These are phyloP conservation scores for Phaffia australis DNA, from an alignment of 768 basidiomycete species.

Conservation along the genomic window DNA sequence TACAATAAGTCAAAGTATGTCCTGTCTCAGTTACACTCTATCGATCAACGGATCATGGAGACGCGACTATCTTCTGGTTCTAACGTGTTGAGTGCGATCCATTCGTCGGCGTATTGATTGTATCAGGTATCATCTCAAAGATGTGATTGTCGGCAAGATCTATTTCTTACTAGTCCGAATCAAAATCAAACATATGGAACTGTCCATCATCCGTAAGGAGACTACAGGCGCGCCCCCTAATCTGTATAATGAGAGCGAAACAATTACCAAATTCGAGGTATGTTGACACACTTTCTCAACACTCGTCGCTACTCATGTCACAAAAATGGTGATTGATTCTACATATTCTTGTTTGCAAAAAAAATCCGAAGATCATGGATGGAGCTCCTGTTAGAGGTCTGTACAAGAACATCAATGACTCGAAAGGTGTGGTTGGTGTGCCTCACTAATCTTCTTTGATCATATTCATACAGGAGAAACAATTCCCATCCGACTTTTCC, in stretches of 20 bases:
- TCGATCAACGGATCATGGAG: neutral
- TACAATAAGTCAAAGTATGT: conserved; percentile 98
- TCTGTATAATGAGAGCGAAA: conserved; percentile 97
- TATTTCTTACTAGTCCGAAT: conserved; percentile 97
- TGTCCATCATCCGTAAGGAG: conserved; percentile 93
- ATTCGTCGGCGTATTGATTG: neutral
- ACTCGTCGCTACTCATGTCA: neutral
- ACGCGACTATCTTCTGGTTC: neutral
- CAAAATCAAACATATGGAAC: conserved; percentile 98
- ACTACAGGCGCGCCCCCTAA: conserved; percentile 97
- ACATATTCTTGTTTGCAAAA: neutral
- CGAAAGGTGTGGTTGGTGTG: no score
- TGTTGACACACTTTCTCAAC: neutral
- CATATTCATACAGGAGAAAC: conserved; percentile 75
- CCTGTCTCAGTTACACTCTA: neutral
- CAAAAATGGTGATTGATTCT: neutral
- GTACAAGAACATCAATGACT: conserved; percentile 8
- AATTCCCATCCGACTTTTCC: conserved; percentile 92
- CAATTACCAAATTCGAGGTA: conserved; percentile 89
- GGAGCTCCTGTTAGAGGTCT: conserved; percentile 89
- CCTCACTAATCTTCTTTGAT: neutral
- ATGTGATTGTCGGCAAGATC: conserved; percentile 98
- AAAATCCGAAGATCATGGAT: conserved; percentile 67
- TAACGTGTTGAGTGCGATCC: neutral
- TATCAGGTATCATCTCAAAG: conserved; percentile 87